Percentiles rank a stretch among this genome's conserved stretches.
Evolutionary conservation across 2,329 filamentous ascomycete genomes (phyloP).

Genomic region (Coleophoma eucalyptorum): DNA sequence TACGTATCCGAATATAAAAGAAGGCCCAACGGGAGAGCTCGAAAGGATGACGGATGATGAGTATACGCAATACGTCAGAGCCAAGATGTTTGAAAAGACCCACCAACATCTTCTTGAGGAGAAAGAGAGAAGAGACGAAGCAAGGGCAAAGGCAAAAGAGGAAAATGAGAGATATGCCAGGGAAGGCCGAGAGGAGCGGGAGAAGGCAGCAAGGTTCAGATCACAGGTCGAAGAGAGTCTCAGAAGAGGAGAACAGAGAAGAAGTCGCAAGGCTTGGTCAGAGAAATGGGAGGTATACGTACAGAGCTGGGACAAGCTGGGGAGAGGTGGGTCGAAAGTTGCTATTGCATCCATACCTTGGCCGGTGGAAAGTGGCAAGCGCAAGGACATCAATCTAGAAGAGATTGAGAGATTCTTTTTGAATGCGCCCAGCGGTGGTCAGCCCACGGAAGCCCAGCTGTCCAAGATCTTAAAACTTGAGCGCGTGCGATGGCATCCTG

Average conservation of each 20-base stretch:
- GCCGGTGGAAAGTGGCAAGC: conserved; percentile 60
- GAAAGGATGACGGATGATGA: conserved; percentile 91
- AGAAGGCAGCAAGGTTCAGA: conserved; percentile 43
- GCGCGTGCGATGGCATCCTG: conserved; percentile 92
- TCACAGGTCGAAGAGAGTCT: conserved; percentile 68
- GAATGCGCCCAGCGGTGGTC: conserved; percentile 37
- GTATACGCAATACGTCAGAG: conserved; percentile 80
- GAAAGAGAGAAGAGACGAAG: conserved; percentile 56
- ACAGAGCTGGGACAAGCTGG: conserved; percentile 55
- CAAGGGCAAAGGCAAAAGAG: conserved; percentile 51
- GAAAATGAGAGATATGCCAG: conserved; percentile 37
- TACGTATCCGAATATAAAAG: conserved; percentile 55
- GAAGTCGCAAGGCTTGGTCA: conserved; percentile 43
- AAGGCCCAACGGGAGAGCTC: conserved; percentile 49
- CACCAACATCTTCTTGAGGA: conserved; percentile 81
- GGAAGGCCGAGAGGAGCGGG: conserved; percentile 32
- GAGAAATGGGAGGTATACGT: conserved; percentile 64
- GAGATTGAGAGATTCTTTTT: conserved; percentile 60
- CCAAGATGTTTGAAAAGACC: conserved; percentile 94
- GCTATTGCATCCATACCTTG: conserved; percentile 49
- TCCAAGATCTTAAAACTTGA: conserved; percentile 69
- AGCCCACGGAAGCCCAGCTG: conserved; percentile 31
- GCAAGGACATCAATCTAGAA: conserved; percentile 48
- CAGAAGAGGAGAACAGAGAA: conserved; percentile 60
- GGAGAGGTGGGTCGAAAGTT: conserved; percentile 30